Evolutionary conservation across 139 green algal genomes (phyloP).

Genomic region (Chara braunii): DNA sequence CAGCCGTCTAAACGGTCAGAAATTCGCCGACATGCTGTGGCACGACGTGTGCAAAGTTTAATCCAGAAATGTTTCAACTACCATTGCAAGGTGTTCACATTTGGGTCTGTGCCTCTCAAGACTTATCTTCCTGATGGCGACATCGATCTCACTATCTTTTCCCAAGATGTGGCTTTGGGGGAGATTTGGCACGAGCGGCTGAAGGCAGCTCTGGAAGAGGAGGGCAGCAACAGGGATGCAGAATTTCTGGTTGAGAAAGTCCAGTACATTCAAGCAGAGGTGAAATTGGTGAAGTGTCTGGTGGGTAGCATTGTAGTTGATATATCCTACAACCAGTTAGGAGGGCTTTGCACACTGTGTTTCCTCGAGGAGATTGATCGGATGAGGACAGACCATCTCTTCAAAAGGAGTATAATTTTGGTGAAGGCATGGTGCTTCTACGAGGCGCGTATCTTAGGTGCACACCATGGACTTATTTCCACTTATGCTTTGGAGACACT

Average conservation of each 20-base stretch:
- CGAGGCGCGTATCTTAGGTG: conserved; percentile 84
- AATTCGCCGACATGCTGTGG: conserved; percentile 9
- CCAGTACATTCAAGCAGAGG: conserved; percentile 79
- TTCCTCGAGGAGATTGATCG: conserved; percentile 75
- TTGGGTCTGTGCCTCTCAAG: conserved; percentile 87
- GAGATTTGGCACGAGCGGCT: conserved; percentile 41
- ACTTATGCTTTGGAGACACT: conserved; percentile 93
- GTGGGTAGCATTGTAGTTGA: conserved; percentile 95
- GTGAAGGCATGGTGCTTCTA: conserved; percentile 99
- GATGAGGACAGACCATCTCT: conserved; percentile 72
- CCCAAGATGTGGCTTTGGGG: conserved; percentile 8
- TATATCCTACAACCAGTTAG: conserved; percentile 86
- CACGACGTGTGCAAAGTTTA: conserved; percentile 11
- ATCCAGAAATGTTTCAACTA: conserved; percentile 19
- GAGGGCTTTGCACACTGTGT: conserved; percentile 78
- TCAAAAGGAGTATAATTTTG: conserved; percentile 92
- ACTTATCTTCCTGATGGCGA: conserved; percentile 94
- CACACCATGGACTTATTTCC: conserved; percentile 87
- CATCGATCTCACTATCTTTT: conserved; percentile 89
- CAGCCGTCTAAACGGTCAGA: conserved; percentile 20
- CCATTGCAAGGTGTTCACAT: conserved; percentile 70
- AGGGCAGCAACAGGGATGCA: conserved; percentile 50
- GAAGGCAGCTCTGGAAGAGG: conserved; percentile 53
- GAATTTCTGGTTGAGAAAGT: conserved; percentile 66
- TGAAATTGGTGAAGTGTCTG: conserved; percentile 88